Conservation (phyloP, 2,329 filamentous ascomycete genomes). For the Epichloe amarillans region DNA sequence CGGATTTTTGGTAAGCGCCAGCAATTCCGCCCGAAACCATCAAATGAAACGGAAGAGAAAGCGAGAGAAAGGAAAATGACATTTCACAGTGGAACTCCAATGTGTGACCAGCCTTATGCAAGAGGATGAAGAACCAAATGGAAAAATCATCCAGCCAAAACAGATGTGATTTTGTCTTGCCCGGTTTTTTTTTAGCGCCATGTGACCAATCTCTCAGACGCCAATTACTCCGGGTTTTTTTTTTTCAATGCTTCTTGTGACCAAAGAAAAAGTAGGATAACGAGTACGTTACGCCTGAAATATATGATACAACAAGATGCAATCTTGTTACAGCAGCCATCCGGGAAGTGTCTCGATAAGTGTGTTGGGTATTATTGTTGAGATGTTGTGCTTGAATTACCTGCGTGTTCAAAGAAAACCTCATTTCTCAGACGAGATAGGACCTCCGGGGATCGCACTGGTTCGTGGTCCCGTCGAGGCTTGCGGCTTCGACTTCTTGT, state of each 20-base stretch:
- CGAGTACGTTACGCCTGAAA: neutral
- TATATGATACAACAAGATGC: slow-evolving; percentile 1
- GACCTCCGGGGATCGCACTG: slow-evolving; percentile 15
- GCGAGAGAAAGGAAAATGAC: neutral
- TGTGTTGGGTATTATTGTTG: neutral
- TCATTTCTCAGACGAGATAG: slow-evolving; percentile 23
- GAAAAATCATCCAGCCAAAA: neutral
- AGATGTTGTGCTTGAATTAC: neutral
- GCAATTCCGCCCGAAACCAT: neutral
- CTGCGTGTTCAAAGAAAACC: slow-evolving; percentile 13
- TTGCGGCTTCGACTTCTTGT: slow-evolving; percentile 26
- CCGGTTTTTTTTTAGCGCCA: neutral
- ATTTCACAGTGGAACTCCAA: neutral
- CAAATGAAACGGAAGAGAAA: neutral
- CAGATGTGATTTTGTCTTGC: neutral
- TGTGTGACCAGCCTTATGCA: neutral
- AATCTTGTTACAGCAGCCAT: neutral
- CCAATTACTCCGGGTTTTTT: neutral
- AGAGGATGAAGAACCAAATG: neutral
- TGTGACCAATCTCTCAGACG: neutral
- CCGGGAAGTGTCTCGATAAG: neutral
- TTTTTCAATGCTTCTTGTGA: neutral
- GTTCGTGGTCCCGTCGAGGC: slow-evolving; percentile 18
- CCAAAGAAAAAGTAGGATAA: neutral
- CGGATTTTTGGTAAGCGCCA: neutral